Base-by-base conservation (phyloP, 441 rosid species). In the Croton setiger region DNA sequence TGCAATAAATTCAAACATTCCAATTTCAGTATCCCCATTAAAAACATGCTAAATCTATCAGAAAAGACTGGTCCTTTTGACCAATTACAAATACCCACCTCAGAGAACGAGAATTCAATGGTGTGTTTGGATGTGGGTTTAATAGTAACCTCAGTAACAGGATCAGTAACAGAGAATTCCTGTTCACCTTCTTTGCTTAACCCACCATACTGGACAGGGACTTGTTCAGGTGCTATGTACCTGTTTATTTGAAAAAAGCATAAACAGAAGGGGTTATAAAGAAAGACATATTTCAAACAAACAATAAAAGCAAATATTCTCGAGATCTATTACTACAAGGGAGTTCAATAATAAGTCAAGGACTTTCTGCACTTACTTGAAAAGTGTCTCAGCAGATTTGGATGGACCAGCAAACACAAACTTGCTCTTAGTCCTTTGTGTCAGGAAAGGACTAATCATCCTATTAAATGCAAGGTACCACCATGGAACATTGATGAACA, bases 401-500 rank as follows among this genome's bases (percentile, higher is more conserved):
- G 96, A 74, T 65, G 86, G 90, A 48, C 89, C 78, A 33, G 90
- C 86, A 67, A 85, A 81, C 15, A 86, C 91, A 80, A 87, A 86
- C 76, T 89, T 89, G 87, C 91, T 87, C 77, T 91, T 89, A 57
- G 97, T 86, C 74, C 97, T 74, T 52, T 87, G 89, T 1, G 97
- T 91, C 80, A 91, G 76, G 82, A 91, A 91, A 43, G 97, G 95
- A 69, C 92, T 88, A 64, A 91, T 88, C 87, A 88, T 85, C 62
- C 71, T 87, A 73, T 80, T 79, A 79, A 87, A 83, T 54, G 86
- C 85, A 41, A 88, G 81, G 74, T 91, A 91, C 97, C 96, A 89
- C 93, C 93, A 91, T 5, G 96, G 97, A 75, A 89, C 95, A 73
- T 91, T 91, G 82, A 91, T 83, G 67, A 91, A 91, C 18, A 89